Evolutionary conservation across 192 early-diverging fungal genomes (phyloP), one percentile per base, ranked within the genome.

Genomic region (Chytriomyces hyalinus): DNA sequence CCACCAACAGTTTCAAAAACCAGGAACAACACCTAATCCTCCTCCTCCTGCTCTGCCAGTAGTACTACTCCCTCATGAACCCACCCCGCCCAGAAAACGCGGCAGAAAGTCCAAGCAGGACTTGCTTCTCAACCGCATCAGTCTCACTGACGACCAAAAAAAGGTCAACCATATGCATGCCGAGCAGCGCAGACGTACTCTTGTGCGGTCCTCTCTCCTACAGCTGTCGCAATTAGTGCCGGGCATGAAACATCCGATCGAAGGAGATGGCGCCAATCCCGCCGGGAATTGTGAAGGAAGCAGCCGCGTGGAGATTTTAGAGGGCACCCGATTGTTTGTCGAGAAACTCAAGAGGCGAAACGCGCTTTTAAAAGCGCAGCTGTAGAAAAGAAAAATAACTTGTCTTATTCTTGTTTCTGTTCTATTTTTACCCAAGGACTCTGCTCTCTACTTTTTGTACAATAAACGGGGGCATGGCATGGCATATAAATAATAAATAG

Each of bases 261-360:
- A 68, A 28, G 67, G 67, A 10, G 67, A 68, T 26, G 11, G 67
- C 24, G 11, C 67, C 8, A 28, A 22, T 24, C 11, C 24, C 3
- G 53, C 20, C 15, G 53, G 1, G 15, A n/a, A n/a, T 13, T n/a
- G 53, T 57, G 67, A 68, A 36, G 67, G 67, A 28, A 22, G 17
- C 45, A 46, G 36, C 36, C 67, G 67, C 26, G 67, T 68, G 10
- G 67, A 68, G 67, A 68, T 68, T 68, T 28, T 68, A 10, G 67
- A 68, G 46, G 67, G 46, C 9, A 22, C 69, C 11, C 48, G 69
- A 2, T 15, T 7, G 9, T 57, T 57, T 50, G 17, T 71, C 3
- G 69, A 57, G 50, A n/a, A 22, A 22, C 48, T 71, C 8, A 17
- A 43, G 24, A 9, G 13, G 5, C 49, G 50, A 9, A 71, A 71